Base-by-base conservation (phyloP, 75 land plant species). In the Pseudotsuga menziesii region DNA sequence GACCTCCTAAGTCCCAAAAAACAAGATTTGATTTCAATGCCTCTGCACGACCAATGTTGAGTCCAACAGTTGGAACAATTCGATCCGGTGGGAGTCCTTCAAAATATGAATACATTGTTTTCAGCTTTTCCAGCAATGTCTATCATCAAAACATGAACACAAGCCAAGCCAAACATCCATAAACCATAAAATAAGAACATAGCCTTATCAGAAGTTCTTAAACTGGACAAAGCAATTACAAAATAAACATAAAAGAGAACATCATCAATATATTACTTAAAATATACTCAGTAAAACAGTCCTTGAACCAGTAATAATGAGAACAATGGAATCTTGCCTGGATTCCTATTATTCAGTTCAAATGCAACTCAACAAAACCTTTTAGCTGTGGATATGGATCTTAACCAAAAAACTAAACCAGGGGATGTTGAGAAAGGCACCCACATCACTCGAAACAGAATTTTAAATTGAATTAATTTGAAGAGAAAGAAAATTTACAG, bases 1-100 rank as follows among this genome's bases (percentile, higher is more conserved):
- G 98, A 61, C 98, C 98, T 76, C 98, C 98, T 36, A 95, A 80
- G 79, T 95, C 98, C 98, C 98, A 95, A 79, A 95, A 93, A 13
- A 93, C 90, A 80, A 95, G 97, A 81, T 93, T 95, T 73, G 92
- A 69, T 44, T 93, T 95, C 74, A 89, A 78, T 19, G 83, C 89
- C 80, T 95, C 98, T 73, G 92, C 77, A 5, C 97, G 97, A 15
- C 98, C 98, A 81, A 95, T 95, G 60, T 95, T 95, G 27, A 95
- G 98, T 41, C 98, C 98, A 17, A 95, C 98, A 62, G 98, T 95
- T 39, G 98, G 98, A 36, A 95, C 97, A 78, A 95, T 95, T 55
- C 98, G 89, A 81, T 95, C 98, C 22, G 97, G 97, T 16, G 98
- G 92, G 11, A 95, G 88, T 16, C 97, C 97, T 84, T 91, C 94